Evolutionary conservation across 441 rosid genomes (phyloP), one percentile per base, ranked within the genome.

Genomic region (Arabidopsis hybrid): DNA sequence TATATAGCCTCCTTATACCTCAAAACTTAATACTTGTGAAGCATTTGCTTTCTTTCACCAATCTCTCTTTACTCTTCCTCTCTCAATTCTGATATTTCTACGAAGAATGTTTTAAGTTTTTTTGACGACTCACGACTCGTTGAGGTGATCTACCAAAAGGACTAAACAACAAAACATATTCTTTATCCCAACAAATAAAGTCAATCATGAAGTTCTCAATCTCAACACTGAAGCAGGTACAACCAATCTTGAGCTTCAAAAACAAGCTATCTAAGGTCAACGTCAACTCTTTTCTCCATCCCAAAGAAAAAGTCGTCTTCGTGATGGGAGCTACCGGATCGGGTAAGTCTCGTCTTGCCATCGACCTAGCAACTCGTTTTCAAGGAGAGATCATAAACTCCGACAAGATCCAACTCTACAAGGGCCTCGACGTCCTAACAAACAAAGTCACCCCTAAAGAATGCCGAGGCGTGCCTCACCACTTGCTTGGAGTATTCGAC

Each of bases 271-370:
- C 73, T 46, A 60, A 16, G 36, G 77, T 61, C 66, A 76, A 87
- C 11, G 73, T 67, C 51, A 71, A 60, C 69, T 75, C 80, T 9
- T 85, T 85, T 63, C 84, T 83, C 58, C 83, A 62, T 38, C 79
- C 84, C 8, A 83, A 85, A 82, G 83, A 84, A 46, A 89, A 91
- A 84, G 85, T 88, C 16, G 85, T 87, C n/a, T 88, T 88, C 65
- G 90, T 89, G 0, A 84, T 91, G 62, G 95, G 97, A 10, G 88
- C 93, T 2, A 89, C 92, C 1, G 95, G 92, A 14, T 87, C 88
- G 8, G 95, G 97, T 0, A 91, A 91, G 57, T 87, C 97, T 18
- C 85, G 86, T 52, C 82, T 89, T 0, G 95, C 97, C 47, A 85
- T 91, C 74, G 97, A 88, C 67, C 71, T 91, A 3, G 97, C 97